Conservation (phyloP, 1,284 basidiomycete species). For the Coniferiporia sulphurascens region DNA sequence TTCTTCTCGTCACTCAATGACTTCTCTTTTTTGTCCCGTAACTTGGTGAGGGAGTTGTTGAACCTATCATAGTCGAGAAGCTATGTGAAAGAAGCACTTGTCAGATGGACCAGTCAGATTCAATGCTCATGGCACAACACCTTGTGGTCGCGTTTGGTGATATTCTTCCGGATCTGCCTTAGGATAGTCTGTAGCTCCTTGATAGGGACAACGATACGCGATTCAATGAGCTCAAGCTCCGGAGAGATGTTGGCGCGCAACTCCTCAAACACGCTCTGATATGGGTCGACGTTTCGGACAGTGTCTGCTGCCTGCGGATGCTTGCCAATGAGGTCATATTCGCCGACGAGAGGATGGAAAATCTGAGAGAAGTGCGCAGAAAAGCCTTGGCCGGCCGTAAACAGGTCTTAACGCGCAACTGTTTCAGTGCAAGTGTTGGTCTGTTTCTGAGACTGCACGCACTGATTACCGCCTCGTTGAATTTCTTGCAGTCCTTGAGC, state of each 20-base stretch:
- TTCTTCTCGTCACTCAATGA: constrained; percentile 91
- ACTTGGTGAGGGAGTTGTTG: constrained; percentile 93
- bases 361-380: constrained; percentile 72
- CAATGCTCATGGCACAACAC: constrained; percentile 33
- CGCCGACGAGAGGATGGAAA: constrained; percentile 78
- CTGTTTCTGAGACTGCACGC: constrained; percentile 26
- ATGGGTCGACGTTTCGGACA: constrained; percentile 71
- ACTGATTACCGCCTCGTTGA: constrained; percentile 81
- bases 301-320: constrained; percentile 79
- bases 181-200: constrained; percentile 87
- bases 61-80: constrained; percentile 93
- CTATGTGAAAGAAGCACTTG: constrained; percentile 33
- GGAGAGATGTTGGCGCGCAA: constrained; percentile 76
- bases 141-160: constrained; percentile 97
- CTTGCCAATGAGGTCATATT: constrained; percentile 77
- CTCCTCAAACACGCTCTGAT: constrained; percentile 78
- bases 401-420: constrained; percentile 52
- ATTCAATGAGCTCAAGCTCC: constrained; percentile 94
- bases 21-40: constrained; percentile 97
- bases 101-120: not conserved
- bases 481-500: constrained; percentile 86
- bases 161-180: constrained; percentile 90
- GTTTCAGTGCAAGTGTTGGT: constrained; percentile 3
- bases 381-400: constrained; percentile 76
- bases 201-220: constrained; percentile 77